Evolutionary conservation across 169 alveolate genomes (phyloP), one percentile per base, ranked within the genome.

Genomic region (Cyclospora cayetanensis): DNA sequence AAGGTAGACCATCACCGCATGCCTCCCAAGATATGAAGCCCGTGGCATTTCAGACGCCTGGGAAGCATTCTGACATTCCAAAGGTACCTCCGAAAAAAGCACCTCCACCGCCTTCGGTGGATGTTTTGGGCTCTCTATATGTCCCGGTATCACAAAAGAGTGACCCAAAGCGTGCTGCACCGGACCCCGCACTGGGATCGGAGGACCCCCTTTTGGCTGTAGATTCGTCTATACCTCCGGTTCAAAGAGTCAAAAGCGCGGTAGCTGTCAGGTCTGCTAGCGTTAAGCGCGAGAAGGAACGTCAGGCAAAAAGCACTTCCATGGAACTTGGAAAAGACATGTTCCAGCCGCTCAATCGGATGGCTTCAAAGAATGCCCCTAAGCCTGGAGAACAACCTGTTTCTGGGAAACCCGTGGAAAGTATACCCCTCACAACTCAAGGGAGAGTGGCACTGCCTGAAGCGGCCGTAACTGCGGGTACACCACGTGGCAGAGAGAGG

Each of bases 211-310:
- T 80, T 9, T 53, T 80, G 43, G 42, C 90, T 41, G 39, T 53
- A 0, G 77, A 80, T 76, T 80, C 76, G 15, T 55, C 70, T 35
- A 25, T 29, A 35, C 76, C 18, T 55, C 42, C 76, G 53, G 60
- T 80, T 72, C 72, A 80, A 29, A 55, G 90, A 35, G 35, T 52
- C 29, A 80, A 31, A 35, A 80, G 90, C 74, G 90, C 90, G 35
- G 90, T 80, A 22, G 53, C 53, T 42, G 42, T 55, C 37, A 80
- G 90, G n/a, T 35, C 60, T 4, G n/a, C 37, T 34, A 80, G 55
- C 20, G 74, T 39, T 15, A 52, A 20, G 35, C 27, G 1, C 37
- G 15, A 35, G 11, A 66, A 80, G 55, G 76, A 43, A 31, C 50
- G 53, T 3, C 53, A 80, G 50, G 35, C 68, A 15, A 50, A 53